phyloP scores from a whole-genome alignment of 2,329 filamentous ascomycete genomes.

The Hypoxylon sp. region DNA sequence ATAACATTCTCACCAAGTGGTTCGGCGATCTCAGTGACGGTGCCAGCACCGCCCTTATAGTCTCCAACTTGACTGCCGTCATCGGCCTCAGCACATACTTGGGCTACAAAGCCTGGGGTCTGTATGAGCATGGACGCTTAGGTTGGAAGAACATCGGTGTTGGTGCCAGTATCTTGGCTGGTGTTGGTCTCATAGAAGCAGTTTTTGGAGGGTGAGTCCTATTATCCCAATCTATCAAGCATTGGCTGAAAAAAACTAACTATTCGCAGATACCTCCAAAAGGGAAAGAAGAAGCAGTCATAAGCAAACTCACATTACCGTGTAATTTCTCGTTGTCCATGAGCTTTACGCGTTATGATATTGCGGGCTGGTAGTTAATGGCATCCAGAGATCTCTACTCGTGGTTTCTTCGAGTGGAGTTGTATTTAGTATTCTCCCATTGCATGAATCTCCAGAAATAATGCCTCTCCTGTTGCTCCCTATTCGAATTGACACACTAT shows the following conservation, averaged over 20 bases:
- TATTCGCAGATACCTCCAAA: conserved; percentile 51
- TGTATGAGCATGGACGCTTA: conserved; percentile 66
- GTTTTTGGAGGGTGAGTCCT: conserved; percentile 62
- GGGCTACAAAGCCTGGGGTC: conserved; percentile 68
- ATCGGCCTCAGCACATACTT: conserved; percentile 67
- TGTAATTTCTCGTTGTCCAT: conserved; percentile 10
- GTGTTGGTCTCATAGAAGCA: conserved; percentile 64
- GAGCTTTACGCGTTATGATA: conserved; percentile 23
- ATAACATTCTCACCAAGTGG: conserved; percentile 64
- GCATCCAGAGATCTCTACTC: conserved; percentile 41
- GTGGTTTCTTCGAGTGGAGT: conserved; percentile 26
- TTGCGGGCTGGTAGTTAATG: conserved; percentile 18
- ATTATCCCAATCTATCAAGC: not conserved
- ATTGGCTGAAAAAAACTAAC: conserved; percentile 23
- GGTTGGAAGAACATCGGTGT: conserved; percentile 64
- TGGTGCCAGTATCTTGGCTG: conserved; percentile 64
- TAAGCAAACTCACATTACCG: conserved; percentile 37
- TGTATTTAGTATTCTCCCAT: conserved; percentile 35
- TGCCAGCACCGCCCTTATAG: conserved; percentile 59
- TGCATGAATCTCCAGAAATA: not conserved
- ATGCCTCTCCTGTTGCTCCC: not conserved
- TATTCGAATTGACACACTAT: not conserved
- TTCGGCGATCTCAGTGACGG: conserved; percentile 63
- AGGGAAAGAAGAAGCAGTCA: conserved; percentile 51
- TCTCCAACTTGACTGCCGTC: conserved; percentile 64